Conservation (phyloP, 2,329 filamentous ascomycete species). For the Hymenoscyphus linearis region DNA sequence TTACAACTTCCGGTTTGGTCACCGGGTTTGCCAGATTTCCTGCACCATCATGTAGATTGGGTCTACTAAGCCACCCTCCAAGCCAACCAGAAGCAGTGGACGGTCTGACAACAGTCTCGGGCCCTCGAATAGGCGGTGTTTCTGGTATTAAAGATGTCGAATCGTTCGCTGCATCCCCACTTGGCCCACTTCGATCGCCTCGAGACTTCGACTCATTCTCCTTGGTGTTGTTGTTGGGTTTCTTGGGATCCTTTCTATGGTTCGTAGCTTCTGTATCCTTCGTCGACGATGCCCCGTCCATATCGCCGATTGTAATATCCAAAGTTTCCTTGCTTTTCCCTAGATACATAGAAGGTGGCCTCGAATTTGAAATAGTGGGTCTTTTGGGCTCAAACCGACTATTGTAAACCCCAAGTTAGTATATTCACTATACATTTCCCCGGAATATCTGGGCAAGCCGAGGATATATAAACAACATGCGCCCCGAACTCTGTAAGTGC, state of each 20-base stretch:
- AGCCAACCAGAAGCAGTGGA: constrained; percentile 46
- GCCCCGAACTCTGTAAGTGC: not conserved
- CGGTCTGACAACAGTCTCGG: constrained; percentile 15
- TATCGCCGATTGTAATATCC: constrained; percentile 28
- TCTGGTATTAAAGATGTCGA: constrained; percentile 3
- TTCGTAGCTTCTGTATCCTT: not conserved
- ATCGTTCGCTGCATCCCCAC: not conserved
- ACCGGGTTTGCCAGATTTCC: constrained; percentile 2
- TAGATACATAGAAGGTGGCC: constrained; percentile 30
- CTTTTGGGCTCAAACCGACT: constrained; percentile 26
- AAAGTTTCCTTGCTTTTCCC: constrained; percentile 33
- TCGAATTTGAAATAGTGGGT: constrained; percentile 15
- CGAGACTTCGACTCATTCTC: not conserved
- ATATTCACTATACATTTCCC: not conserved
- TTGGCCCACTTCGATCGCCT: not conserved
- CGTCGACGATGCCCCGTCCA: constrained; percentile 5
- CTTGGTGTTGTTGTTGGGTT: not conserved
- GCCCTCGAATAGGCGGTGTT: not conserved
- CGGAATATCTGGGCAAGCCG: not conserved
- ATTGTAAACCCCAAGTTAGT: not conserved
- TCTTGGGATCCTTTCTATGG: constrained; percentile 5
- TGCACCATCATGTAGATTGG: constrained; percentile 3
- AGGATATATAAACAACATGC: not conserved
- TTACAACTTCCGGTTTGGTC: not conserved
- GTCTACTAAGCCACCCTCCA: constrained; percentile 45